These are phyloP conservation scores for Porcisia deanei DNA, from an alignment of 208 protist genomes.

Conservation along the genomic window DNA sequence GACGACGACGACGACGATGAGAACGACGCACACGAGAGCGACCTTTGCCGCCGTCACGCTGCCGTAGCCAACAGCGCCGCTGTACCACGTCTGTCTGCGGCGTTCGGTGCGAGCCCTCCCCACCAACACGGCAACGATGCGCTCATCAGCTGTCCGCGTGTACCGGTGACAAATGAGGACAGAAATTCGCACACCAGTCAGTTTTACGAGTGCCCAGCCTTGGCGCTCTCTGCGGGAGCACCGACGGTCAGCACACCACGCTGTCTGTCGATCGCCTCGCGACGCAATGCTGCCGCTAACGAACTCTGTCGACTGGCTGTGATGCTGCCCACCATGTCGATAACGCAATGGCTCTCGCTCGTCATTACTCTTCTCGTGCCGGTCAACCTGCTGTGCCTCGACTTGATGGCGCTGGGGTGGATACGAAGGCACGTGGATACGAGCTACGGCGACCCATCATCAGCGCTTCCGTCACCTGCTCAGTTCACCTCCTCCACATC, in stretches of 20 bases:
- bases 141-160: background rate
- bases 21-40: background rate
- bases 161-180: too few relatives aligned
- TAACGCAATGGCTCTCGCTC: conserved; percentile 23
- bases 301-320: conserved; percentile 7
- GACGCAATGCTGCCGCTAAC: background rate
- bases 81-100: background rate
- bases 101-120: background rate
- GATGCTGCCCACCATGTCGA: conserved; percentile 14
- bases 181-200: background rate
- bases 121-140: background rate
- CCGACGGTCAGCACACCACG: background rate
- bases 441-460: background rate
- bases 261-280: background rate
- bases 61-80: background rate
- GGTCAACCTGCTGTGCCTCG: conserved; percentile 30
- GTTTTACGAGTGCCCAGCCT: background rate
- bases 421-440: conserved; percentile 17
- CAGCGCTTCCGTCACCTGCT: background rate
- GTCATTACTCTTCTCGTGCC: conserved; percentile 27
- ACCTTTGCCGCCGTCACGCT: background rate
- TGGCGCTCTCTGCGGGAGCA: background rate
- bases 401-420: conserved; percentile 26
- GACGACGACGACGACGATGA: conserved; percentile 11
- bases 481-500: background rate